Conservation (phyloP, 1,139 yeast genomes). For the Yamadazyma siamensis region DNA sequence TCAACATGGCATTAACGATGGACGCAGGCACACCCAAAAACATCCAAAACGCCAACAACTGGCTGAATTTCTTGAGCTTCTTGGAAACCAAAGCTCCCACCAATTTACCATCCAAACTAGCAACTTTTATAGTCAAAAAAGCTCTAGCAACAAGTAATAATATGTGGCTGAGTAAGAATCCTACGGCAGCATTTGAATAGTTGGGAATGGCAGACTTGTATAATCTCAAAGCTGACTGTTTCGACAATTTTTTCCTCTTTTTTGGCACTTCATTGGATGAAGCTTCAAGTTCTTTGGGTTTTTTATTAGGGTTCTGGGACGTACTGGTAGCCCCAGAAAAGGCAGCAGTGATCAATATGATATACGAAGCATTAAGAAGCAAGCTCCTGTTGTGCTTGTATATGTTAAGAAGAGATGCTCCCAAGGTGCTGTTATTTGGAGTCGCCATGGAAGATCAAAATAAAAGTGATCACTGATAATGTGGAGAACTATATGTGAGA, state of each 20-base stretch:
- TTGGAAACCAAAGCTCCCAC: conserved; percentile 82
- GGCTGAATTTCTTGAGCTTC: conserved; percentile 59
- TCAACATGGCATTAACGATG: conserved; percentile 67
- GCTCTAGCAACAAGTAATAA: conserved; percentile 66
- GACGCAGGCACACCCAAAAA: conserved; percentile 84
- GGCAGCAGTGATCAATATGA: conserved; percentile 44
- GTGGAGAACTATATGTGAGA: too few relatives aligned
- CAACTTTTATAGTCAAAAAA: conserved; percentile 74
- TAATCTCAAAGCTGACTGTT: conserved; percentile 30
- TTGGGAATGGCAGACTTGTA: conserved; percentile 41
- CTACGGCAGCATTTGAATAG: conserved; percentile 29
- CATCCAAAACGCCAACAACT: conserved; percentile 75
- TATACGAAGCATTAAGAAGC: conserved; percentile 48
- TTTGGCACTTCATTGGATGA: conserved; percentile 9
- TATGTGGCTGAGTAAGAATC: conserved; percentile 54
- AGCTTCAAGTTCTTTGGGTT: conserved; percentile 9
- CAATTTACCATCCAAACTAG: conserved; percentile 79
- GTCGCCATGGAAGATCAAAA: too few relatives aligned
- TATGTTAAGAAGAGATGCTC: conserved; percentile 30
- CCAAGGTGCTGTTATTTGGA: conserved; percentile 11
- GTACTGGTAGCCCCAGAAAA: conserved; percentile 44
- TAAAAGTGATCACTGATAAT: too few relatives aligned
- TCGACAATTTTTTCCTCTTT: conserved; percentile 30
- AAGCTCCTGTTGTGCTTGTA: conserved; percentile 46
- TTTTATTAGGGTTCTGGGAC: conserved; percentile 9